These are phyloP conservation scores for Polyporus tsugae DNA, from an alignment of 1,284 basidiomycete species.

Conservation along the genomic window DNA sequence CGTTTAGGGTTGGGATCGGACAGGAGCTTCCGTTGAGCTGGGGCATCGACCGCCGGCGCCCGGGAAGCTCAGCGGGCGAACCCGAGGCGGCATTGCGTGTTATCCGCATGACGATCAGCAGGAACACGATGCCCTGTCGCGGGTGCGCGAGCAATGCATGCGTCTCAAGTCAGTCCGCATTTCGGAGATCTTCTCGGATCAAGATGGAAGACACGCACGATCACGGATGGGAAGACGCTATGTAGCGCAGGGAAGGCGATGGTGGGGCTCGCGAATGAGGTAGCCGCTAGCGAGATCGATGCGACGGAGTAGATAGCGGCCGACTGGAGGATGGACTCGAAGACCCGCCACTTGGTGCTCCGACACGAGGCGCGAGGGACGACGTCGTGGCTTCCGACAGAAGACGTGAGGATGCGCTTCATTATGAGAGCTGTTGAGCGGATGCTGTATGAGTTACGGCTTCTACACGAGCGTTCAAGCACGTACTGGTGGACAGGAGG, in stretches of 20 bases:
- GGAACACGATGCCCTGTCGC: conserved; percentile 29
- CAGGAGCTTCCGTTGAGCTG: conserved; percentile 10
- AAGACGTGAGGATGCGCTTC: conserved; percentile 21
- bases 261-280: conserved; percentile 28
- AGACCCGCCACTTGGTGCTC: conserved; percentile 24
- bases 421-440: conserved; percentile 17
- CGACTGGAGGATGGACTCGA: conserved; percentile 32
- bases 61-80: background rate
- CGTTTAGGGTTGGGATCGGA: background rate
- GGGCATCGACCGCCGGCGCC: conserved; percentile 5
- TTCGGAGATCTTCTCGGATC: background rate
- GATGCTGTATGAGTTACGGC: too few species aligned
- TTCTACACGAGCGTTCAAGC: background rate
- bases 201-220: conserved; percentile 22
- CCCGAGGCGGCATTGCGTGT: background rate
- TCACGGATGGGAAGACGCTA: conserved; percentile 29
- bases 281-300: conserved; percentile 27
- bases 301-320: conserved; percentile 32
- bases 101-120: conserved; percentile 31
- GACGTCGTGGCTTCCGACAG: background rate
- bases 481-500: conserved; percentile 25
- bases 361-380: background rate
- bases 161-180: background rate
- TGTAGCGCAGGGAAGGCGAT: conserved; percentile 23
- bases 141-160: background rate